phyloP scores from a whole-genome alignment of 108 stramenopile species.

The Cyclostephanos tholiformis region DNA sequence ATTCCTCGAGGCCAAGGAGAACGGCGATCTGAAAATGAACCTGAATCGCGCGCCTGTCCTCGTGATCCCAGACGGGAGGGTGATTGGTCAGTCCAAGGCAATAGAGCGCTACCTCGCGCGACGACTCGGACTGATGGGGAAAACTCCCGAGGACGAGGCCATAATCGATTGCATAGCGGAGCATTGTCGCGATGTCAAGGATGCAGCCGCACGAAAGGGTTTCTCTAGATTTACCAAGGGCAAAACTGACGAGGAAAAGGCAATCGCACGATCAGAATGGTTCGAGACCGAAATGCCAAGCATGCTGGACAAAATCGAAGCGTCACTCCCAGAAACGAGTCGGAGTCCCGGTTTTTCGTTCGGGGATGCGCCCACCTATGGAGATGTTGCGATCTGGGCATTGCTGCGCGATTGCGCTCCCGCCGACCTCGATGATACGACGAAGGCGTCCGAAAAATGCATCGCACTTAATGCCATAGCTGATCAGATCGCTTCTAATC shows the following conservation, averaged over 20 bases:
- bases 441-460: conserved; percentile 56
- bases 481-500: conserved; percentile 41
- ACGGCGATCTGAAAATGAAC: conserved; percentile 62
- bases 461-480: conserved; percentile 45
- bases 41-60: conserved; percentile 65
- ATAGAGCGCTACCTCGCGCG: conserved; percentile 62
- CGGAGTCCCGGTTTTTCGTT: conserved; percentile 45
- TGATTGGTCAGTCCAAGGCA: conserved; percentile 69
- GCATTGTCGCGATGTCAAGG: conserved; percentile 69
- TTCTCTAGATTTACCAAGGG: conserved; percentile 57
- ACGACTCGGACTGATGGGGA: conserved; percentile 56
- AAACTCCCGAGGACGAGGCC: conserved; percentile 52
- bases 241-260: conserved; percentile 60
- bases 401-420: conserved; percentile 52
- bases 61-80: conserved; percentile 42
- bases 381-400: conserved; percentile 59
- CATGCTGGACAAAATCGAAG: conserved; percentile 58
- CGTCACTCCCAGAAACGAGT: conserved; percentile 30
- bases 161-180: conserved; percentile 70
- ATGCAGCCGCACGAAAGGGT: conserved; percentile 52
- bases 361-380: conserved; percentile 49
- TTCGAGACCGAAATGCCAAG: conserved; percentile 57
- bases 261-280: conserved; percentile 42
- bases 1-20: conserved; percentile 59
- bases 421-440: conserved; percentile 51